Evolutionary conservation across 1,139 yeast species (phyloP), one percentile per base, ranked within the genome.

Genomic region (Blastobotrys malaysiensis): DNA sequence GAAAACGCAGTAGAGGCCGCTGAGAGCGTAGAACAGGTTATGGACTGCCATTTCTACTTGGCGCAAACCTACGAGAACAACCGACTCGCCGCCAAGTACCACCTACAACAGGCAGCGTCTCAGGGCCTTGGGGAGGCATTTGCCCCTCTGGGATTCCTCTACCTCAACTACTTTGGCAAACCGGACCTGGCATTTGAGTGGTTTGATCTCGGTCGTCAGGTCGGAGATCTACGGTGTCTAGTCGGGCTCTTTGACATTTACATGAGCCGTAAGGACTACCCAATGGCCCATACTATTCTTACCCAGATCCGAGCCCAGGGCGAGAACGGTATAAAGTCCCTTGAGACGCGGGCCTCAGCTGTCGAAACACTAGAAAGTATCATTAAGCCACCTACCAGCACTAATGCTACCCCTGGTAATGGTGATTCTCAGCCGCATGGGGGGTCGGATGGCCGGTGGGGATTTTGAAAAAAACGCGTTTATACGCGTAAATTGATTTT

Each of bases 141-240:
- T 65, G 80, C 84, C 16, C 80, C 84, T 22, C 71, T 90, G 50
- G 98, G 97, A 1, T 86, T 85, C 66, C 69, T 89, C 59, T 93
- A 89, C 61, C 70, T 89, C 73, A 71, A 71, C 56, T 66, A 69
- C 57, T 70, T 66, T 54, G 64, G 65, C 48, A 62, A 66, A 19
- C 57, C 62, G 0, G 83, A 83, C 60, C 80, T 84, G 55, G 88
- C 95, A 0, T 72, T 77, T 45, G 89, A 88, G 65, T 91, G 97
- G 97, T 89, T 90, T 71, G 80, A 80, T 61, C 71, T 90, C 48
- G 98, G 97, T 0, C 76, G 81, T 43, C 93, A 87, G 58, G 73
- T 87, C 2, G 74, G 81, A 47, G 79, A 77, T 51, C 55, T 74
- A 4, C 77, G 82, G 45, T 88, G 95, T 63, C 73, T 82, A 61